A percentile compares a stretch with the other conserved stretches of the same genome.
Conservation (phyloP, 805 yeast genomes). For the Kazachstania kunashirensis region DNA sequence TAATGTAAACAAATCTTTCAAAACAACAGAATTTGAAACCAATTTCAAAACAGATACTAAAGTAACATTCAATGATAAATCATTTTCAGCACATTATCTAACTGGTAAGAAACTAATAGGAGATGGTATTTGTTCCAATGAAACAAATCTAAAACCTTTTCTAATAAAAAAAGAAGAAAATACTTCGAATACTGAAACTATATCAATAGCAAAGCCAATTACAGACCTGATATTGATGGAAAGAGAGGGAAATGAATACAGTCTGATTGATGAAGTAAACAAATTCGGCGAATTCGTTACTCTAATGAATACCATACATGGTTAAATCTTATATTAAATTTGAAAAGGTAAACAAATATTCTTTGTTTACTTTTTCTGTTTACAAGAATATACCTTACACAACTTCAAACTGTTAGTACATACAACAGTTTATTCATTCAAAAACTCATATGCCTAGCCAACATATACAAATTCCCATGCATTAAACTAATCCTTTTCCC, state of each 20-base stretch:
- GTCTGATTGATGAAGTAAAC: slow-evolving; percentile 1
- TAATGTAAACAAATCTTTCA: not conserved
- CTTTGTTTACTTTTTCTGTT: too few relatives aligned
- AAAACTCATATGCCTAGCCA: too few relatives aligned
- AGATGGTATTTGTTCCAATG: not conserved
- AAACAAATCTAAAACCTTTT: not conserved
- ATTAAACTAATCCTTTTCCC: too few relatives aligned
- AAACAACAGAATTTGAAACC: slow-evolving; percentile 1
- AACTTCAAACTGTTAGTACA: too few relatives aligned
- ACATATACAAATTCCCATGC: too few relatives aligned
- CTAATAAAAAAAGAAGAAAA: not conserved
- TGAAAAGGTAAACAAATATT: too few relatives aligned
- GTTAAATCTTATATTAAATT: not conserved
- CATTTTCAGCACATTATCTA: not conserved
- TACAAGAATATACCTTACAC: too few relatives aligned
- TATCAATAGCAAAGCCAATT: not conserved
- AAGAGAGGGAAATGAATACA: slow-evolving; percentile 4
- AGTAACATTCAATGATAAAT: not conserved
- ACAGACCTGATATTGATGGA: not conserved
- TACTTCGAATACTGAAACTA: not conserved
- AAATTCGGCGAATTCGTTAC: slow-evolving; percentile 2
- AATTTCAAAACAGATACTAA: slow-evolving; percentile 1
- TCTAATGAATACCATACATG: not conserved
- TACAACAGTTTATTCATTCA: too few relatives aligned
- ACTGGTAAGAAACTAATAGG: slow-evolving; percentile 2